Evolutionary conservation across 208 protist species (phyloP), one percentile per base, ranked within the genome.

Genomic region (Angomonas ambiguus): DNA sequence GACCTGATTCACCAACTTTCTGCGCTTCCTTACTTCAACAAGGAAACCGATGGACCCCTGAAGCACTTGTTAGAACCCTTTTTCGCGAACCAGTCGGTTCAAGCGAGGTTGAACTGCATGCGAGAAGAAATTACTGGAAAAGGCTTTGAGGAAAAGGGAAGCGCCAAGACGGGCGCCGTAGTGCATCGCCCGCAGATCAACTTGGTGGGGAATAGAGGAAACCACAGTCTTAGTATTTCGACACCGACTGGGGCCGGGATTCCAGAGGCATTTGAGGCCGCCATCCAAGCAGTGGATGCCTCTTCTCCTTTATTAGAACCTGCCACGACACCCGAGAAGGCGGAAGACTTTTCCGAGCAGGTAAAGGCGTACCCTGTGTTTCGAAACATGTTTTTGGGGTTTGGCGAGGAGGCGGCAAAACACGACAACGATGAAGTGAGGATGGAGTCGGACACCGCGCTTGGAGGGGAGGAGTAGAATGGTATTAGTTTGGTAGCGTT

Each of bases 331-430:
- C 60, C 61, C 8, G 60, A 74, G 3, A 55, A 51, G 10, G 42
- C 77, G 32, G 66, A 61, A 2, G 67, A 62, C 0, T 62, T 69
- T 1, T 91, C 84, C 10, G 75, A 80, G 11, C 80, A 83, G 42
- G 57, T 85, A 1, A 77, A 75, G 38, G 83, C 77, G 5, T 91
- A 87, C 71, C 84, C 84, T 18, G 78, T 61, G 51, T 87, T 91
- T 57, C 34, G 72, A 25, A 69, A 69, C 25, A 76, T 86, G 67
- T 66, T 74, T 11, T 64, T 85, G 0, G 62, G 60, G 6, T 81
- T 85, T 33, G n/a, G 51, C 18, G 62, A 72, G 2, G 60, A 45
- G 6, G 51, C 45, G 13, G 30, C 8, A 28, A 6, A 51, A 1
- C 65, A 65, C 1, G 61, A 60, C 22, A 51, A 64, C 24, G 13